These are phyloP conservation scores for Ploettnerulaceae sp. DNA, from an alignment of 2,329 filamentous ascomycete genomes.

Conservation along the genomic window DNA sequence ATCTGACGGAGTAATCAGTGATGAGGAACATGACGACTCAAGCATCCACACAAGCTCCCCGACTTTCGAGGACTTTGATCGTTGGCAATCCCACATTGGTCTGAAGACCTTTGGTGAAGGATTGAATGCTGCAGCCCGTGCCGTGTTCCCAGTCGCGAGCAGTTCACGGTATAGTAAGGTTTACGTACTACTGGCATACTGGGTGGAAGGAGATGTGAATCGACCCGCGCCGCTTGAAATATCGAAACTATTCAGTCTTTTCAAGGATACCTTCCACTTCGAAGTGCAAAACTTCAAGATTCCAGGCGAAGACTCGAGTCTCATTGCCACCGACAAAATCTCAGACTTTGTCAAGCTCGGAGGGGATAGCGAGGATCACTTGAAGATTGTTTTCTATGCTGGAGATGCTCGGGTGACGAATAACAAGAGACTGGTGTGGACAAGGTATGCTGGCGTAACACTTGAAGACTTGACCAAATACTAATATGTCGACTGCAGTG, in stretches of 20 bases:
- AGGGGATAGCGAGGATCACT: constrained; percentile 16
- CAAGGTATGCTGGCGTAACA: constrained; percentile 11
- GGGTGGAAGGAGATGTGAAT: constrained; percentile 19
- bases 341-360: constrained; percentile 17
- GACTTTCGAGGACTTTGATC: constrained; percentile 15
- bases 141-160: constrained; percentile 19
- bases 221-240: constrained; percentile 16
- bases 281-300: constrained; percentile 24
- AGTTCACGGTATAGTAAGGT: constrained; percentile 20
- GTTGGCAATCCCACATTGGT: constrained; percentile 21
- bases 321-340: constrained; percentile 16
- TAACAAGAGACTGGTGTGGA: constrained; percentile 18
- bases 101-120: constrained; percentile 23
- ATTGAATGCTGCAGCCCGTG: constrained; percentile 22
- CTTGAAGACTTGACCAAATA: neutral
- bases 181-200: constrained; percentile 23
- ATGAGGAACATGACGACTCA: constrained; percentile 8
- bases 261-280: constrained; percentile 22
- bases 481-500: neutral
- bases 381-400: constrained; percentile 27
- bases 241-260: constrained; percentile 16
- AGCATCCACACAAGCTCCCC: constrained; percentile 2
- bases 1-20: constrained; percentile 5
- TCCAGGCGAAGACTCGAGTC: constrained; percentile 13
- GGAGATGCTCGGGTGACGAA: constrained; percentile 17